Conservation (phyloP, 2,329 filamentous ascomycete genomes). For the Colletotrichum spaethianum region DNA sequence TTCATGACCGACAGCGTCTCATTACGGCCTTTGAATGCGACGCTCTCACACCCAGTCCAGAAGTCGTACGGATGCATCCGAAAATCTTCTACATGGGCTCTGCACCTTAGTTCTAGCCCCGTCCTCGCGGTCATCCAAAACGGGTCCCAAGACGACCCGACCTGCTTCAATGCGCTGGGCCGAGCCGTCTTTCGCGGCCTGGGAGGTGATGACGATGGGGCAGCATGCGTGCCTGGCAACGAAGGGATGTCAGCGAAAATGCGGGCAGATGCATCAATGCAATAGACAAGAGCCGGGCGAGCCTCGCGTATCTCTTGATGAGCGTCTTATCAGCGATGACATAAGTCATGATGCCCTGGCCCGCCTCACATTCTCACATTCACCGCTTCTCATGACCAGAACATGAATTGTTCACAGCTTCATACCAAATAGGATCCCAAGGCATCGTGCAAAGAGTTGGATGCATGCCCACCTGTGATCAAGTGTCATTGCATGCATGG, state of each 20-base stretch:
- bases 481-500: conserved; percentile 41
- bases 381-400: conserved; percentile 33
- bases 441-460: conserved; percentile 33
- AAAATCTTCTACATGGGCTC: too few species aligned
- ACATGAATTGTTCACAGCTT: conserved; percentile 33
- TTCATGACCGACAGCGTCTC: too few species aligned
- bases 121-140: too few species aligned
- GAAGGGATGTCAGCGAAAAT: conserved; percentile 43
- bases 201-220: neutral
- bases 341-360: conserved; percentile 38
- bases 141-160: neutral
- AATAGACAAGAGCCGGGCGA: neutral
- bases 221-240: neutral
- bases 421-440: too few species aligned
- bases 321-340: conserved; percentile 50
- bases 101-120: too few species aligned
- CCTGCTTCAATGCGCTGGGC: too few species aligned
- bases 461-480: conserved; percentile 40
- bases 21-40: too few species aligned
- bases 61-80: too few species aligned
- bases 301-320: neutral
- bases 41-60: too few species aligned
- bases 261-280: neutral
- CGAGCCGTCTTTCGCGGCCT: too few species aligned
- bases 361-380: conserved; percentile 16